Percentiles rank a stretch among this genome's conserved stretches.
Conservation (phyloP, 1,284 basidiomycete species). For the Malassezia obtusa region DNA sequence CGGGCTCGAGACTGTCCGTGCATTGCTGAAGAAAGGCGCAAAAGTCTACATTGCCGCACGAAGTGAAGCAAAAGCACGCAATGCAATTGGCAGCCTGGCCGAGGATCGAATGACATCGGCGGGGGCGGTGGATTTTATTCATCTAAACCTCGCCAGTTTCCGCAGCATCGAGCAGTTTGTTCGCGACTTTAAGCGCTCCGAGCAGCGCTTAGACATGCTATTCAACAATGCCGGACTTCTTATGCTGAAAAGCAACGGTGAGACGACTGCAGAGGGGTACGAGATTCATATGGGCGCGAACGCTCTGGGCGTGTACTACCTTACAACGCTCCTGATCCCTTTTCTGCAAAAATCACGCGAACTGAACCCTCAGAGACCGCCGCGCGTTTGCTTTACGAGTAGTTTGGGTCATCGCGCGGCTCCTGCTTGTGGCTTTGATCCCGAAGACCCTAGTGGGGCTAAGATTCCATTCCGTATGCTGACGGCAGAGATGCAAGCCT, state of each 20-base stretch:
- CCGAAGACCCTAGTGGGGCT: not conserved
- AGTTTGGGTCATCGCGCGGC: slow-evolving; percentile 17
- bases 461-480: not conserved
- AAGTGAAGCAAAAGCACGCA: slow-evolving; percentile 5
- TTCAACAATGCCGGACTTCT: slow-evolving; percentile 29
- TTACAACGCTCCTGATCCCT: slow-evolving; percentile 21
- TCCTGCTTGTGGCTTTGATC: slow-evolving; percentile 7
- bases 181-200: slow-evolving; percentile 14
- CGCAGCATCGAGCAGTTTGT: slow-evolving; percentile 21
- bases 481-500: slow-evolving; percentile 18
- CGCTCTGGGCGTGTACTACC: slow-evolving; percentile 27
- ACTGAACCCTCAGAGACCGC: not conserved
- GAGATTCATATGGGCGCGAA: slow-evolving; percentile 35
- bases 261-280: slow-evolving; percentile 21
- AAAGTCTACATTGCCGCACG: slow-evolving; percentile 26
- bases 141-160: slow-evolving; percentile 25
- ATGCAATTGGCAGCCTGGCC: slow-evolving; percentile 8
- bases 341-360: slow-evolving; percentile 5
- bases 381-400: slow-evolving; percentile 22
- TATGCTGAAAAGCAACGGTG: not conserved
- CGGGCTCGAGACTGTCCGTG: slow-evolving; percentile 29
- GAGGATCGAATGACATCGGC: not conserved
- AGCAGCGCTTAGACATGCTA: slow-evolving; percentile 23
- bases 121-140: slow-evolving; percentile 15
- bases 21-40: slow-evolving; percentile 23